Percentiles rank a stretch among this genome's conserved stretches.
Conservation (phyloP, 73 alveolate genomes). For the Blepharisma stoltei region DNA sequence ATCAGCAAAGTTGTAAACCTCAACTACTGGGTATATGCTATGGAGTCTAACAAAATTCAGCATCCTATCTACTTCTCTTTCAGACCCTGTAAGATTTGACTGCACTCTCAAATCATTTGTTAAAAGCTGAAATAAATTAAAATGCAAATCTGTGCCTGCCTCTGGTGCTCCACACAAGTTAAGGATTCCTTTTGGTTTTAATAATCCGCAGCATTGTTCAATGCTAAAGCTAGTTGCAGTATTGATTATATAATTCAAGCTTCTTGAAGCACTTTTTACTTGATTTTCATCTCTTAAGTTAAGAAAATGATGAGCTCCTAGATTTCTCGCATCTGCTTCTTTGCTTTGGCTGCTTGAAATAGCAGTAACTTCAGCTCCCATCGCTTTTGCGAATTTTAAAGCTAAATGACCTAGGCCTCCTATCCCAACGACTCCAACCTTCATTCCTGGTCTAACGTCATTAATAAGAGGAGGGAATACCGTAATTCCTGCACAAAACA, state of each 20-base stretch:
- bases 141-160: constrained; percentile 37
- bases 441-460: constrained; percentile 54
- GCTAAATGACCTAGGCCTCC: constrained; percentile 86
- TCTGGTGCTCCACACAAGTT: constrained; percentile 60
- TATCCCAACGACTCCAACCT: constrained; percentile 67
- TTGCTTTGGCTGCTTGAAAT: constrained; percentile 58
- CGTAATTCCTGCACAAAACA: constrained; percentile 78
- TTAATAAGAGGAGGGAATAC: constrained; percentile 65
- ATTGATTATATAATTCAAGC: constrained; percentile 49
- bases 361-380: constrained; percentile 64
- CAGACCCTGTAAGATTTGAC: too few relatives aligned
- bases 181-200: constrained; percentile 45
- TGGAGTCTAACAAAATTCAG: too few relatives aligned
- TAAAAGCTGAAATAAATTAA: constrained; percentile 47
- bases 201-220: constrained; percentile 35
- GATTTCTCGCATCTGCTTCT: constrained; percentile 53
- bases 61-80: too few relatives aligned
- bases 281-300: constrained; percentile 45
- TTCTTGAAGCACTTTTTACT: constrained; percentile 43
- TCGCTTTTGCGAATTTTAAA: constrained; percentile 54
- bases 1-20: too few relatives aligned
- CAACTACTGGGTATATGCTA: too few relatives aligned
- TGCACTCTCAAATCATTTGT: constrained; percentile 14
- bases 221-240: constrained; percentile 40
- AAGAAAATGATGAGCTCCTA: constrained; percentile 70